Conservation (phyloP, 352 stramenopile genomes). For the Phytopythium litorale region DNA sequence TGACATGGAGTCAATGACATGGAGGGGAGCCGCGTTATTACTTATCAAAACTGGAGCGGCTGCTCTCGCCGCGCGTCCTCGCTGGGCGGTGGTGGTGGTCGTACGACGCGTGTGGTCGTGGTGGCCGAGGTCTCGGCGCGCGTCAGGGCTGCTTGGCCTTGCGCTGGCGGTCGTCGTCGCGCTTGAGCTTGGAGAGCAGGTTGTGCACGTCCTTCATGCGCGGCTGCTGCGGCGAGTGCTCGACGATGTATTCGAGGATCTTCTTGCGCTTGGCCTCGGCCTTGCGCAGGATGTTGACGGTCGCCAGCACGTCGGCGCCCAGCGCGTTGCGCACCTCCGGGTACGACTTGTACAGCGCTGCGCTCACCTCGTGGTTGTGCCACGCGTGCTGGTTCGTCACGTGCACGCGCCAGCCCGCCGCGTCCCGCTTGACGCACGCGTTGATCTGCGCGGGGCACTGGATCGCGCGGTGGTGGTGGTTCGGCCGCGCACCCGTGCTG, state of each 20-base stretch:
- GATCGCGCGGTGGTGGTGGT: slow-evolving; percentile 26
- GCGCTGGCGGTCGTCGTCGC: slow-evolving; percentile 8
- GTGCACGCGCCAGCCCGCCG: slow-evolving; percentile 18
- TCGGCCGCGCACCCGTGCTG: slow-evolving; percentile 15
- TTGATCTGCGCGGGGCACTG: slow-evolving; percentile 37
- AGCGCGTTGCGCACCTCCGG: slow-evolving; percentile 29
- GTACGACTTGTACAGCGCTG: slow-evolving; percentile 25
- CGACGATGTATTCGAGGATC: slow-evolving; percentile 33
- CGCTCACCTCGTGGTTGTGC: slow-evolving; percentile 33
- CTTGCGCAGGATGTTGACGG: slow-evolving; percentile 25
- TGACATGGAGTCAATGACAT: too few relatives aligned
- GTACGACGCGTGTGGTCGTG: neutral
- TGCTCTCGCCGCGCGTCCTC: too few relatives aligned
- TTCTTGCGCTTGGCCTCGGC: slow-evolving; percentile 24
- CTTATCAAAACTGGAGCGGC: too few relatives aligned
- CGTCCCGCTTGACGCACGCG: slow-evolving; percentile 29
- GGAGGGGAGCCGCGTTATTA: too few relatives aligned
- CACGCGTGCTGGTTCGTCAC: slow-evolving; percentile 30
- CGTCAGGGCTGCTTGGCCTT: neutral
- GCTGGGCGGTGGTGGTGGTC: neutral
- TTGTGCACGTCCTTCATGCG: slow-evolving; percentile 40
- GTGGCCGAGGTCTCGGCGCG: neutral
- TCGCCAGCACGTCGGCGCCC: slow-evolving; percentile 19
- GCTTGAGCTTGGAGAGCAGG: slow-evolving; percentile 22
- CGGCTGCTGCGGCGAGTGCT: slow-evolving; percentile 20